Base-by-base conservation (phyloP, 805 yeast genomes). In the Sugiyamaella qingdaonensis region DNA sequence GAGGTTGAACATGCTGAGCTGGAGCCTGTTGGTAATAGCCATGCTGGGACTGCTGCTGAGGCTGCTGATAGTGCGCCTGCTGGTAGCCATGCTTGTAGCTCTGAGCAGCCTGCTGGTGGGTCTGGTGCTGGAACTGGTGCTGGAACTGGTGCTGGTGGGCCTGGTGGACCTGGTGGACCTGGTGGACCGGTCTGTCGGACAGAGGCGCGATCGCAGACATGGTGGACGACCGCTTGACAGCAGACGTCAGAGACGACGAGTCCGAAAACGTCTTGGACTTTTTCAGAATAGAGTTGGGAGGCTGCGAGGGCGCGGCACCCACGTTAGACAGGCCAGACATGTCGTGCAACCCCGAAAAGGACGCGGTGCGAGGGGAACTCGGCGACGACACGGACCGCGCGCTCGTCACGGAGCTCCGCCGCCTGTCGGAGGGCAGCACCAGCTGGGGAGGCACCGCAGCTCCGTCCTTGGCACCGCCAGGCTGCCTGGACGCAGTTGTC, bases 371-470 rank as follows among this genome's bases (percentile, higher is more conserved):
- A 14, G 49, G 42, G 39, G 46, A 35, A 8, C 51, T 50, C 16
- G 41, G 52, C 2, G 58, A 44, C 11, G 59, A 52, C 9, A 48
- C 48, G 14, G 55, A 51, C 18, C 44, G 52, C 44, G 32, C 34
- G 34, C 49, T 42, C 31, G 53, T 49, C 14, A 51, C 29, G 4
- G 63, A 56, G 29, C 42, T 52, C 31, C 62, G 47, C 7, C 63
- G 52, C 13, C 51, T 50, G 32, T 60, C 63, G 16, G 60, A 56
- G 2, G 63, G 63, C 35, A 60, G 42, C 1, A 59, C 59, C 53
- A 59, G 41, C 29, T 55, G 52, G 4, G 58, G 54, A 18, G 53
- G 57, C 14, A 42, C 27, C n/a, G 4, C 33, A 14, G n/a, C n/a
- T 2, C 10, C 11, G 9, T 43, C 47, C 18, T 27, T 43, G 18